These are phyloP conservation scores for Leptosphaerulina australis DNA, from an alignment of 2,329 filamentous ascomycete genomes.

Conservation along the genomic window DNA sequence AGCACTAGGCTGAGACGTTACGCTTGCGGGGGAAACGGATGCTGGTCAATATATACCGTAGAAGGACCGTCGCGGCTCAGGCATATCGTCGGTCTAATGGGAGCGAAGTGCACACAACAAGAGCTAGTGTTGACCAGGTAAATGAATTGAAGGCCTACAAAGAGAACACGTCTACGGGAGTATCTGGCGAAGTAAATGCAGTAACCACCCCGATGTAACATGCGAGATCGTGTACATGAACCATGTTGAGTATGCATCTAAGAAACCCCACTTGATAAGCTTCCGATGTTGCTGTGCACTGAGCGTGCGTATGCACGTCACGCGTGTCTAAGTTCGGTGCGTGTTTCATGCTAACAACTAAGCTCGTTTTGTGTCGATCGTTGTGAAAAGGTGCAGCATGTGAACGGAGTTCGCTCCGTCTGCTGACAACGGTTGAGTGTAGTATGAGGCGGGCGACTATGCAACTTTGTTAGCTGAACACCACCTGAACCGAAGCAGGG, in stretches of 20 bases:
- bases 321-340: conserved; percentile 3
- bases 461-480: not conserved
- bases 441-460: not conserved
- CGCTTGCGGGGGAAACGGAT: conserved; percentile 10
- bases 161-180: not conserved
- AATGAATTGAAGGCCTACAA: too few species aligned
- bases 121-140: not conserved
- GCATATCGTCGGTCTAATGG: not conserved
- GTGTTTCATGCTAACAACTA: conserved; percentile 9
- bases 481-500: not conserved
- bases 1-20: conserved; percentile 7
- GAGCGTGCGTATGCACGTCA: conserved; percentile 14
- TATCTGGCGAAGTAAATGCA: not conserved
- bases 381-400: not conserved
- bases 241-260: not conserved
- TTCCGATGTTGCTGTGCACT: conserved; percentile 5
- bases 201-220: not conserved
- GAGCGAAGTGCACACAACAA: not conserved
- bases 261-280: conserved; percentile 5
- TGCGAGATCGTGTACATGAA: not conserved
- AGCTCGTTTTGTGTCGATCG: conserved; percentile 1
- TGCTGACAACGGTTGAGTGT: not conserved
- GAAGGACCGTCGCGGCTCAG: conserved; percentile 8
- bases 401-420: conserved; percentile 8
- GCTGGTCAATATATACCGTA: not conserved